Evolutionary conservation across 1,284 basidiomycete genomes (phyloP).

Genomic region (Rhizoctonia solani): DNA sequence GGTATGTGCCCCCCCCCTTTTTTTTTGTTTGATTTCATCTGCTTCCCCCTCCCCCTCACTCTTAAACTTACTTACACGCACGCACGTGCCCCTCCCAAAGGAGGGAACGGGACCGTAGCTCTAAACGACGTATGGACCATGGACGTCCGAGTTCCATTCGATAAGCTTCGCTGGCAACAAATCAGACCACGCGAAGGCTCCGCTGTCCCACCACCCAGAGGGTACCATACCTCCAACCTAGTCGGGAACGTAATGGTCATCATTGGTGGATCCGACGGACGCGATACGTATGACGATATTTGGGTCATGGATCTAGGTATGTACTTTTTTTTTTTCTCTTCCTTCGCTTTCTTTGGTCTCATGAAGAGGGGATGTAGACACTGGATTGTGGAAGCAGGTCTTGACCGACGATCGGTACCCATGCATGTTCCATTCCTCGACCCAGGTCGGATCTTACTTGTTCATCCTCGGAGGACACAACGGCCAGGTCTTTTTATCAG

Average conservation of each 20-base stretch:
- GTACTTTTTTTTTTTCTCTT: constrained; percentile 47
- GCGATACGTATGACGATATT: constrained; percentile 81
- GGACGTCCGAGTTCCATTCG: constrained; percentile 60
- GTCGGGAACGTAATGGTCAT: constrained; percentile 84
- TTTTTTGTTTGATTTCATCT: no score
- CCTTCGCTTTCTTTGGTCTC: no score
- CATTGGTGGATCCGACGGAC: constrained; percentile 79
- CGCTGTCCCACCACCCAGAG: constrained; percentile 60
- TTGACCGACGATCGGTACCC: constrained; percentile 61
- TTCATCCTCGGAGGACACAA: constrained; percentile 91
- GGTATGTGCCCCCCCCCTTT: no score
- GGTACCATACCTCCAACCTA: constrained; percentile 89
- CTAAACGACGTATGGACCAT: constrained; percentile 90
- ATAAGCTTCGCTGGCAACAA: constrained; percentile 65
- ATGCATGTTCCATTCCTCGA: constrained; percentile 83
- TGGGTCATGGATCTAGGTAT: constrained; percentile 84
- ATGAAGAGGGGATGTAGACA: constrained; percentile 54
- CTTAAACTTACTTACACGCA: neutral
- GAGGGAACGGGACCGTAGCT: constrained; percentile 82
- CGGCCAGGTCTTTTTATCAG: constrained; percentile 73
- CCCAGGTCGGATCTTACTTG: constrained; percentile 91
- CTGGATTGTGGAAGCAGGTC: constrained; percentile 69
- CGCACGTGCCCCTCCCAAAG: neutral
- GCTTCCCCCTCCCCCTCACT: no score
- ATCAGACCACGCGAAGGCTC: constrained; percentile 53